Conservation (phyloP, 305 asterid species). For the Monarda citriodora region DNA sequence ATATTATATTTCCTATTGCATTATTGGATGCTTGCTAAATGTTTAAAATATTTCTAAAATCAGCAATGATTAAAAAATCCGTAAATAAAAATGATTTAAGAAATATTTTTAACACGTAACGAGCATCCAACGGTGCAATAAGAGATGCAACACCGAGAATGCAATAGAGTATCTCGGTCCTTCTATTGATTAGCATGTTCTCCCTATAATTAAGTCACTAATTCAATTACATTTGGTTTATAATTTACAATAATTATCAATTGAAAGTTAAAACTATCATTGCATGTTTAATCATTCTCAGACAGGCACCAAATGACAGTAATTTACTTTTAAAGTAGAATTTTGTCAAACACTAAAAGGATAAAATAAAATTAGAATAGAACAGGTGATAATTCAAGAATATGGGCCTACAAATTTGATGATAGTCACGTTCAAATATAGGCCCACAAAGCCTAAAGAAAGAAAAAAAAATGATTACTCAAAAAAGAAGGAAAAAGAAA, state of each 20-base stretch:
- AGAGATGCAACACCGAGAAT: too few relatives aligned
- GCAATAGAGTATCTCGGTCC: too few relatives aligned
- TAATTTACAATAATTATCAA: conserved; percentile 14
- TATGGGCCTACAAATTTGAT: conserved; percentile 40
- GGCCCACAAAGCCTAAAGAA: conserved; percentile 36
- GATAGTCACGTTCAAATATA: conserved; percentile 43
- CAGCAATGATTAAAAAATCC: too few relatives aligned
- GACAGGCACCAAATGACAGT: conserved; percentile 10
- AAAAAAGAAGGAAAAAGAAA: conserved; percentile 25
- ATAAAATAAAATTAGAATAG: neutral
- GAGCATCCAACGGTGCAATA: too few relatives aligned
- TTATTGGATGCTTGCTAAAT: too few relatives aligned
- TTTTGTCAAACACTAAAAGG: conserved; percentile 1
- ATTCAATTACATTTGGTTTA: neutral
- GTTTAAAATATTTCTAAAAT: too few relatives aligned
- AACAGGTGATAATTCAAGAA: too few relatives aligned
- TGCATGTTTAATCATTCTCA: conserved; percentile 1
- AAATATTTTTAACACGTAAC: too few relatives aligned
- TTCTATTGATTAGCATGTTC: too few relatives aligned
- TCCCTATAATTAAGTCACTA: neutral
- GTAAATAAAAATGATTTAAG: too few relatives aligned
- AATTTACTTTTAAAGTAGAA: conserved; percentile 7
- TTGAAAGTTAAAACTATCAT: conserved; percentile 17
- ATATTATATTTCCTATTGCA: too few relatives aligned
- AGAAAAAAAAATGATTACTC: conserved; percentile 24